phyloP scores from a whole-genome alignment of 2,329 filamentous ascomycete genomes.

The Fusarium tricinctum region DNA sequence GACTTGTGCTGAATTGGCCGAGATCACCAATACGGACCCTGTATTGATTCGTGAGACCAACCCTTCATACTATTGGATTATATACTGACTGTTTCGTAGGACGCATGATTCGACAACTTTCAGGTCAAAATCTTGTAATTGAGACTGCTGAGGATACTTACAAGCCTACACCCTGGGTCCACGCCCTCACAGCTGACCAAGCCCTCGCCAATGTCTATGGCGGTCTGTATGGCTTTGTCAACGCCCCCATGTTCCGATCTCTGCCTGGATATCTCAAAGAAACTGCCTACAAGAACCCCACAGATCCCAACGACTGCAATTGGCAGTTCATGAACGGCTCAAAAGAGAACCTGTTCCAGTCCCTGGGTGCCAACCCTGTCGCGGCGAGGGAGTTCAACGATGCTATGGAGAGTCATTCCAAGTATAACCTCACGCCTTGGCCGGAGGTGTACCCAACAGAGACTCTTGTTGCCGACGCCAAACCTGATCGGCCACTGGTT shows the following conservation, averaged over 20 bases:
- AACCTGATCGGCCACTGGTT: conserved; percentile 50
- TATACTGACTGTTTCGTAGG: conserved; percentile 27
- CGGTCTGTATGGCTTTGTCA: conserved; percentile 53
- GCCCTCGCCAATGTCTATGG: conserved; percentile 53
- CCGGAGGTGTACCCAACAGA: conserved; percentile 54
- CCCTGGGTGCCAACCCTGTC: conserved; percentile 49
- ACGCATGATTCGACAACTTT: conserved; percentile 55
- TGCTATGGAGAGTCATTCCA: conserved; percentile 57
- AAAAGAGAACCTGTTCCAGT: conserved; percentile 51
- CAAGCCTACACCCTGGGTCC: conserved; percentile 53
- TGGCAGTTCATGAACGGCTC: conserved; percentile 52
- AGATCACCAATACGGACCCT: conserved; percentile 53
- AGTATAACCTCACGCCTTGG: conserved; percentile 57
- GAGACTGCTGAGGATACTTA: conserved; percentile 55
- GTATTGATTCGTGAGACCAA: conserved; percentile 51
- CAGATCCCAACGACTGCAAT: conserved; percentile 51
- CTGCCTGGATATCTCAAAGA: conserved; percentile 53
- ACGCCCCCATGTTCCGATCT: conserved; percentile 50
- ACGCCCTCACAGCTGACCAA: conserved; percentile 48
- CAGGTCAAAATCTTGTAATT: conserved; percentile 54
- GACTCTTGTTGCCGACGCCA: conserved; percentile 47
- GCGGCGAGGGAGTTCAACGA: conserved; percentile 54
- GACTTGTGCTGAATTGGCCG: conserved; percentile 52
- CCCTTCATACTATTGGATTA: not conserved
- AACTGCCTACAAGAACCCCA: conserved; percentile 54